phyloP scores from a whole-genome alignment of 2,329 filamentous ascomycete species.

The Aspergillus sp. region DNA sequence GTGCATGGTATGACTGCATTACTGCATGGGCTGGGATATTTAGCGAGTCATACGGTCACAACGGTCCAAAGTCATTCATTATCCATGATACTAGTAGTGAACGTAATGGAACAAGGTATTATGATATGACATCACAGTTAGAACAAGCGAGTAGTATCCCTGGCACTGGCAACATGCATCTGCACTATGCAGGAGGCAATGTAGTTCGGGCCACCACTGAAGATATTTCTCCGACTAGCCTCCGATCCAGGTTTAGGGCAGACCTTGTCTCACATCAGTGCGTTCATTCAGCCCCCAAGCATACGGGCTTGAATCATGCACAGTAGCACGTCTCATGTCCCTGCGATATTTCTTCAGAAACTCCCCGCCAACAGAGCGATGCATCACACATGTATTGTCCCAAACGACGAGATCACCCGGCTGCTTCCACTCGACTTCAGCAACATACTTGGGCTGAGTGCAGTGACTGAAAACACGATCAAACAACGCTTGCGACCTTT shows the following conservation, averaged over 20 bases:
- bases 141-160: no score
- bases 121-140: no score
- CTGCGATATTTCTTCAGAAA: conserved; percentile 49
- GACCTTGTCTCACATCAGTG: background rate
- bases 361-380: conserved; percentile 35
- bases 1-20: no score
- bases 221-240: no score
- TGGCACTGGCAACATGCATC: no score
- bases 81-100: no score
- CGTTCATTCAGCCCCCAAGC: conserved; percentile 46
- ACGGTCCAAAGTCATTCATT: no score
- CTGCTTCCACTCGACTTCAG: background rate
- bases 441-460: background rate
- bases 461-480: background rate
- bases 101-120: no score
- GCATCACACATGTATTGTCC: conserved; percentile 5
- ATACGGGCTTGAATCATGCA: conserved; percentile 47
- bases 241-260: background rate
- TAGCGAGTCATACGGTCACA: no score
- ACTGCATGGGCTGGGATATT: no score
- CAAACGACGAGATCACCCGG: background rate
- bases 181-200: no score
- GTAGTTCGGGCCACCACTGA: no score
- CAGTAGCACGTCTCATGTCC: conserved; percentile 57
- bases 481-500: background rate